Percentiles rank a stretch among this genome's conserved stretches.
These are phyloP conservation scores for Wickerhamiella lipophila DNA, from an alignment of 805 yeast genomes.

Conservation along the genomic window DNA sequence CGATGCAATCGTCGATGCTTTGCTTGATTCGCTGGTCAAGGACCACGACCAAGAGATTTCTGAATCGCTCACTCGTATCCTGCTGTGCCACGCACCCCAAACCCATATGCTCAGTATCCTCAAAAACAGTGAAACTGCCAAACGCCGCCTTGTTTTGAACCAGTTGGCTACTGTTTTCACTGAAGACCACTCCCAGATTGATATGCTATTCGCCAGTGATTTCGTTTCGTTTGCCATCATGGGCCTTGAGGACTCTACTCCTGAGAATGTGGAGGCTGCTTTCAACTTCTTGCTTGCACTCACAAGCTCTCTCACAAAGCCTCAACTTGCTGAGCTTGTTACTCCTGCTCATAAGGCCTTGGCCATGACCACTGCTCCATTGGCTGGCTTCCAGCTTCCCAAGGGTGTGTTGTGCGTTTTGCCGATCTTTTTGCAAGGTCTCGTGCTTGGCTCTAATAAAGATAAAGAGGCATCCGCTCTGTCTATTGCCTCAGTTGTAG, in stretches of 20 bases:
- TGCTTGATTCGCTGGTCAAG: constrained; percentile 42
- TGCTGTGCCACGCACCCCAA: constrained; percentile 41
- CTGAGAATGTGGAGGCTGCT: constrained; percentile 49
- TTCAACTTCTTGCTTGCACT: constrained; percentile 53
- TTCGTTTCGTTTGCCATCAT: constrained; percentile 57
- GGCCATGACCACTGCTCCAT: constrained; percentile 46
- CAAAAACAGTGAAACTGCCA: constrained; percentile 58
- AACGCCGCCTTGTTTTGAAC: constrained; percentile 38
- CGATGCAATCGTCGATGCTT: constrained; percentile 56
- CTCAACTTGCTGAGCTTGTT: constrained; percentile 61
- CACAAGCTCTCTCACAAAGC: constrained; percentile 61
- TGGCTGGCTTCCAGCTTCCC: constrained; percentile 52
- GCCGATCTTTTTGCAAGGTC: constrained; percentile 87
- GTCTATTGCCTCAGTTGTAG: constrained; percentile 78
- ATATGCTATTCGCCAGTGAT: constrained; percentile 60
- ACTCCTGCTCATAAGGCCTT: constrained; percentile 70
- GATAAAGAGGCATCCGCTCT: constrained; percentile 78
- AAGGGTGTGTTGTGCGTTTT: constrained; percentile 78
- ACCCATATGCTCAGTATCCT: constrained; percentile 56
- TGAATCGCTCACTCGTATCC: constrained; percentile 51
- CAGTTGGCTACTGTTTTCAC: constrained; percentile 62
- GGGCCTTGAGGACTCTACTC: constrained; percentile 51
- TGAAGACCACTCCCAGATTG: constrained; percentile 35
- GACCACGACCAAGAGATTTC: constrained; percentile 30
- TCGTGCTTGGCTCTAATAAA: constrained; percentile 80